These are phyloP conservation scores for Alternaria arbusti DNA, from an alignment of 2,329 filamentous ascomycete genomes.

Conservation along the genomic window DNA sequence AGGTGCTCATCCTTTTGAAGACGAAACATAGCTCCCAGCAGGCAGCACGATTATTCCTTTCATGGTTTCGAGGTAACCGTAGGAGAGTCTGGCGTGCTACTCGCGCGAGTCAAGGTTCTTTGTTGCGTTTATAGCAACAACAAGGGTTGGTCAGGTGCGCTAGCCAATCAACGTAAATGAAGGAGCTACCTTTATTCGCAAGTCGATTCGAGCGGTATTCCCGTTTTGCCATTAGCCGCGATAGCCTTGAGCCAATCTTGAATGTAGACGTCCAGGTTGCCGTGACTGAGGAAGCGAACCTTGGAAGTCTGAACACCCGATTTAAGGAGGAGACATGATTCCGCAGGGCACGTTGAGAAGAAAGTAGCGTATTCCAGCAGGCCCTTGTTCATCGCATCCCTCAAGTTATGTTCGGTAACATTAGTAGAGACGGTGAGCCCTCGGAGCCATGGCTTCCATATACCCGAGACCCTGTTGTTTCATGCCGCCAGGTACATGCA, in stretches of 20 bases:
- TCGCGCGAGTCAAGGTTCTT: neutral
- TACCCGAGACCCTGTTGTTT: neutral
- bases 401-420: neutral
- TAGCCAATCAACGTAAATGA: neutral
- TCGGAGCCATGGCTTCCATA: neutral
- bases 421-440: neutral
- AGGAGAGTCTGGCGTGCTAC: neutral
- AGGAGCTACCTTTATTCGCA: neutral
- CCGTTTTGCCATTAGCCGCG: neutral
- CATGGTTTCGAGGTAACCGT: neutral
- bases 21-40: neutral
- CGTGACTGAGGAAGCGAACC: neutral
- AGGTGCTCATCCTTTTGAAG: neutral
- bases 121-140: slow-evolving; percentile 1
- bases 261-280: neutral
- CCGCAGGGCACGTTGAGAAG: neutral
- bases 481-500: neutral
- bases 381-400: neutral
- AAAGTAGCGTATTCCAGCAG: neutral
- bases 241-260: neutral
- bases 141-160: neutral
- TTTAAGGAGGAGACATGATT: neutral
- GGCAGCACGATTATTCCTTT: neutral
- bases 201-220: neutral
- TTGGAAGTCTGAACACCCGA: neutral